Percentiles rank a stretch among this genome's conserved stretches.
Conservation (phyloP, 2,329 filamentous ascomycete genomes). For the Nigrospora oryzae region DNA sequence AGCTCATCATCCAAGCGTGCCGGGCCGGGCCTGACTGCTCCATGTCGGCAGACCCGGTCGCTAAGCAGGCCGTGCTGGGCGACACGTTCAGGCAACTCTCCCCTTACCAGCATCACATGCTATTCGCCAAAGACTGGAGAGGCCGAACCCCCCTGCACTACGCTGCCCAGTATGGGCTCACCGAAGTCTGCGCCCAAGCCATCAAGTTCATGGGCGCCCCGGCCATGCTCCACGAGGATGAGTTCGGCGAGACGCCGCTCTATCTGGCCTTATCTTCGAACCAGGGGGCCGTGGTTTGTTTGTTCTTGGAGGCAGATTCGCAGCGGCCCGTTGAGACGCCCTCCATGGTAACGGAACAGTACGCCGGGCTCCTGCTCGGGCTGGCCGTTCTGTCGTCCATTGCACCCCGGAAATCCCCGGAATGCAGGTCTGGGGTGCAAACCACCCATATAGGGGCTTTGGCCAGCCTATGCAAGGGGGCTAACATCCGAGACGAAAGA, state of each 20-base stretch:
- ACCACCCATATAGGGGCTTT: neutral
- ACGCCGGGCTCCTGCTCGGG: constrained; percentile 1
- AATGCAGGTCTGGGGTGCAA: neutral
- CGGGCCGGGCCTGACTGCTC: neutral
- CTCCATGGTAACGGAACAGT: neutral
- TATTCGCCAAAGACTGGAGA: constrained; percentile 5
- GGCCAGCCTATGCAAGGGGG: constrained; percentile 1
- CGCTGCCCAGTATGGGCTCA: constrained; percentile 2
- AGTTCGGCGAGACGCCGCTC: constrained; percentile 1
- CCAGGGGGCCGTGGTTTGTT: neutral
- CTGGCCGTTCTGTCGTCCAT: neutral
- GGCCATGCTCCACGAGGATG: constrained; percentile 1
- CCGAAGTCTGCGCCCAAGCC: constrained; percentile 2
- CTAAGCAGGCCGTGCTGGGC: neutral
- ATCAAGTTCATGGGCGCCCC: constrained; percentile 4
- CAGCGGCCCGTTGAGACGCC: neutral
- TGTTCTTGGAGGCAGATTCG: neutral
- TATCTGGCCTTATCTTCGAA: neutral
- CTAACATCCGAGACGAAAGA: neutral
- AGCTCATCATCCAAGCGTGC: constrained; percentile 1
- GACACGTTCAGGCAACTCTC: constrained; percentile 4
- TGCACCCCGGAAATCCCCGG: neutral
- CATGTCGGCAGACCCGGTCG: neutral
- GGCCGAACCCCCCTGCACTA: constrained; percentile 5
- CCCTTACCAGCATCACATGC: constrained; percentile 6